A percentile compares a stretch with the other conserved stretches of the same genome.
Evolutionary conservation across 148 eudicot genomes (phyloP).

Genomic region (Nyssa sinensis): DNA sequence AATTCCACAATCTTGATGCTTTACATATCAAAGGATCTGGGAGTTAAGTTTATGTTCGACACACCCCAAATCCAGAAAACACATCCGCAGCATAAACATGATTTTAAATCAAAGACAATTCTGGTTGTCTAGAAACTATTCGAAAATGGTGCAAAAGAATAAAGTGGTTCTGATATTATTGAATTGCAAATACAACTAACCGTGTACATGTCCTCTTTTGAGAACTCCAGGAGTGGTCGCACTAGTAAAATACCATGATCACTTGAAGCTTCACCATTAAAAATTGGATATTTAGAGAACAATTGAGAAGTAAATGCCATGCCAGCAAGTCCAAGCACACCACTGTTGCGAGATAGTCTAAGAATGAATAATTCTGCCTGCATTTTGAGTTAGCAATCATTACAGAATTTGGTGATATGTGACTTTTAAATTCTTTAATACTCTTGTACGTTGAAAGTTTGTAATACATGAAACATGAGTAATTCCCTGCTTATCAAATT

Average conservation of each 20-base stretch:
- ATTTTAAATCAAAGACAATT: neutral
- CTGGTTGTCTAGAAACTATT: neutral
- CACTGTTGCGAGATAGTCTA: slow-evolving; percentile 92
- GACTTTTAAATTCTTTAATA: no score
- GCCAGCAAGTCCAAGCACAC: slow-evolving; percentile 98
- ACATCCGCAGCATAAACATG: neutral
- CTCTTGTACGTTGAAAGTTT: no score
- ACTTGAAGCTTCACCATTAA: slow-evolving; percentile 31
- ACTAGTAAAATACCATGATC: slow-evolving; percentile 58
- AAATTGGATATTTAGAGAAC: slow-evolving; percentile 40
- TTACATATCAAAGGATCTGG: neutral
- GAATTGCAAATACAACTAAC: slow-evolving; percentile 35
- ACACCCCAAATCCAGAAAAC: neutral
- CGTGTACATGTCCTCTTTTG: slow-evolving; percentile 82
- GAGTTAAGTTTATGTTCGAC: neutral
- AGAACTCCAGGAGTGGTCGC: slow-evolving; percentile 77
- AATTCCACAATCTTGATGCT: neutral
- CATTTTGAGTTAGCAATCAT: slow-evolving; percentile 28
- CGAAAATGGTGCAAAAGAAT: neutral
- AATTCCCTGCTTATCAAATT: no score
- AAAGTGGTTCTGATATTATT: neutral
- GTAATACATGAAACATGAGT: no score
- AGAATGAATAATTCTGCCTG: slow-evolving; percentile 93
- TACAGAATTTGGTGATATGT: no score
- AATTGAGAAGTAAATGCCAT: slow-evolving; percentile 78